A percentile compares a stretch with the other conserved stretches of the same genome.
Evolutionary conservation across 2,329 filamentous ascomycete species (phyloP).

Genomic region (Emergomyces pasteurianus): DNA sequence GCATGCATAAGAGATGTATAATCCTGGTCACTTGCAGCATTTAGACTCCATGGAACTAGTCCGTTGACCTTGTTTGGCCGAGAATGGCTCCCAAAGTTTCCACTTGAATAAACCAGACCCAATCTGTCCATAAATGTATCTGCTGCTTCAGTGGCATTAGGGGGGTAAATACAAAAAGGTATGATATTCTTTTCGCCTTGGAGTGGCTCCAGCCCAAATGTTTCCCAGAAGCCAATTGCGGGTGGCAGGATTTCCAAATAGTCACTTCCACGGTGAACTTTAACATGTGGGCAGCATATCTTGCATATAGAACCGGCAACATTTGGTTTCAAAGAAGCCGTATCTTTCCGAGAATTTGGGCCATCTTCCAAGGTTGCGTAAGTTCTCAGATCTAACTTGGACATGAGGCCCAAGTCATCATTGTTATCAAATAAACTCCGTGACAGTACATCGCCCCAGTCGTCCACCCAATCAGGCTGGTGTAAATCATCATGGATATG

Average conservation of each 20-base stretch:
- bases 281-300: constrained; percentile 41
- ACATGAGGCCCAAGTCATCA: constrained; percentile 18
- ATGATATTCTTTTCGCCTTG: constrained; percentile 46
- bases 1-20: constrained; percentile 26
- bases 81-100: constrained; percentile 43
- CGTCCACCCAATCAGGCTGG: not conserved
- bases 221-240: constrained; percentile 49
- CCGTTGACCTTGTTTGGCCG: constrained; percentile 33
- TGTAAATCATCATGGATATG: constrained; percentile 20
- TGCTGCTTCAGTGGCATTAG: constrained; percentile 34
- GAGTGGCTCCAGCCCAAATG: constrained; percentile 45
- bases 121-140: constrained; percentile 43
- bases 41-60: constrained; percentile 25
- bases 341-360: constrained; percentile 17
- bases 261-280: constrained; percentile 41
- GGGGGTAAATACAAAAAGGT: constrained; percentile 45
- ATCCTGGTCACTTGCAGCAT: constrained; percentile 14
- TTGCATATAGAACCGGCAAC: constrained; percentile 26
- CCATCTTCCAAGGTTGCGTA: constrained; percentile 20
- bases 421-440: constrained; percentile 20
- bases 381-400: constrained; percentile 25
- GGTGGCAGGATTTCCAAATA: constrained; percentile 45
- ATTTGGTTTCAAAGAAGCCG: not conserved
- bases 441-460: constrained; percentile 6
- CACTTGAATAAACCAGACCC: constrained; percentile 43